These are phyloP conservation scores for Trypanosoma scelopori DNA, from an alignment of 208 protist genomes.

Conservation along the genomic window DNA sequence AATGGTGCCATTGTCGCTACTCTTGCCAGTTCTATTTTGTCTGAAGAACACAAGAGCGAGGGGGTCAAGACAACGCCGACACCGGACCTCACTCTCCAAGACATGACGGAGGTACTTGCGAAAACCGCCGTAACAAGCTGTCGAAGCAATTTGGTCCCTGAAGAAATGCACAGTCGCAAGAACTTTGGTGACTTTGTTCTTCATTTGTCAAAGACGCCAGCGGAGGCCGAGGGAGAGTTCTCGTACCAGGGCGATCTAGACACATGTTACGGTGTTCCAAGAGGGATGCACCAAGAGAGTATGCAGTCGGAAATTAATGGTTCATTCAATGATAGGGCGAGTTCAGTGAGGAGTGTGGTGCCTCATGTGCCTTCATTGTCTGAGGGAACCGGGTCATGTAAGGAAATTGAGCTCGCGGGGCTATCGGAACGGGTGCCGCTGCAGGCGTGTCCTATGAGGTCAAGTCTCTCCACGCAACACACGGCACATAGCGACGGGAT, in stretches of 20 bases:
- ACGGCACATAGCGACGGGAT: too few relatives aligned
- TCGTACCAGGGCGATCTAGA: not conserved
- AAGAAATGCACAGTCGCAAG: not conserved
- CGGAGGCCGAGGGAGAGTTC: not conserved
- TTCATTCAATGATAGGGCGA: not conserved
- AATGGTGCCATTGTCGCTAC: not conserved
- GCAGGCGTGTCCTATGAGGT: too few relatives aligned
- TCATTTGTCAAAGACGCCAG: not conserved
- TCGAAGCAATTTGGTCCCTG: not conserved
- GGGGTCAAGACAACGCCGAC: not conserved
- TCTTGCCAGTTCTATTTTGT: not conserved
- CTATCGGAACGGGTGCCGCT: not conserved
- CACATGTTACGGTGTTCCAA: not conserved
- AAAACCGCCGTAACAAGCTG: not conserved
- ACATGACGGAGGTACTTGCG: not conserved
- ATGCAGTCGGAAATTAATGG: not conserved
- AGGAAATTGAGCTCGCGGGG: not conserved
- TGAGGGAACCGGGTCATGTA: too few relatives aligned
- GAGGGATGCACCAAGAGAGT: not conserved
- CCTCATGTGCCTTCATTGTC: not conserved
- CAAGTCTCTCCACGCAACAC: too few relatives aligned
- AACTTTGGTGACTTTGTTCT: not conserved
- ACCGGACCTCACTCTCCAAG: not conserved
- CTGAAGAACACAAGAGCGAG: not conserved
- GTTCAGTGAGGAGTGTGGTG: not conserved